phyloP scores from a whole-genome alignment of 2,329 filamentous ascomycete species.

The Pyrenophora teres region DNA sequence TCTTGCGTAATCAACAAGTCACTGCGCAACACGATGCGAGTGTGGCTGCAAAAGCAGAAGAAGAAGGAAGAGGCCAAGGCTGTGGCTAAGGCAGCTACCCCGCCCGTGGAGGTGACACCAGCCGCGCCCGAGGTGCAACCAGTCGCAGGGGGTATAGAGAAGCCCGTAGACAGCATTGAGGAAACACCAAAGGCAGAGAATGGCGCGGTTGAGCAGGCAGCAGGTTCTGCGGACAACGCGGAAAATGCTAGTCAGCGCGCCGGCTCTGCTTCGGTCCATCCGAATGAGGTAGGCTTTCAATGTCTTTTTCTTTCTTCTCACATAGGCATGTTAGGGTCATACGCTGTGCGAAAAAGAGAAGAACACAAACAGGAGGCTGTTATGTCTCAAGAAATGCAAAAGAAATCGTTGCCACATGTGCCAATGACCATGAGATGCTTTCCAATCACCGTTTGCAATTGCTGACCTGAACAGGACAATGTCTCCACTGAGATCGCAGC shows the following conservation, averaged over 20 bases:
- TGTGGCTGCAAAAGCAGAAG: constrained; percentile 93
- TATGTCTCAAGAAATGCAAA: constrained; percentile 23
- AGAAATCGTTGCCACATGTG: constrained; percentile 26
- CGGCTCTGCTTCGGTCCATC: constrained; percentile 24
- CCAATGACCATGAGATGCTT: constrained; percentile 23
- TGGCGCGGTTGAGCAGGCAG: constrained; percentile 11
- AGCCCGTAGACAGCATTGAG: constrained; percentile 39
- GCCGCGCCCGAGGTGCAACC: constrained; percentile 28
- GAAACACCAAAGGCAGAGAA: constrained; percentile 19
- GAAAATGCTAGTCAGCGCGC: constrained; percentile 20
- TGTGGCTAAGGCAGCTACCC: constrained; percentile 37
- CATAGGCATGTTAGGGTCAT: constrained; percentile 6
- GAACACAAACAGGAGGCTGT: neutral
- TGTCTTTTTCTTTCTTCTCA: constrained; percentile 2
- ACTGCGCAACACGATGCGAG: constrained; percentile 87
- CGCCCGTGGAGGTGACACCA: constrained; percentile 26
- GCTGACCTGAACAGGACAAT: constrained; percentile 26
- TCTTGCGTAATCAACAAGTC: constrained; percentile 89
- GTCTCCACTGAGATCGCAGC: constrained; percentile 13
- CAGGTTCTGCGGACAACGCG: constrained; percentile 16
- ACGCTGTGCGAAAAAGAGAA: constrained; percentile 10
- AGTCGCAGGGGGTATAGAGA: constrained; percentile 28
- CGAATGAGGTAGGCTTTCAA: constrained; percentile 33
- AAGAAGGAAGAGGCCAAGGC: constrained; percentile 48
- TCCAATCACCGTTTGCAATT: constrained; percentile 10